Evolutionary conservation across 371 early-diverging fungal genomes (phyloP).

Genomic region (Batrachochytrium dendrobatidis): DNA sequence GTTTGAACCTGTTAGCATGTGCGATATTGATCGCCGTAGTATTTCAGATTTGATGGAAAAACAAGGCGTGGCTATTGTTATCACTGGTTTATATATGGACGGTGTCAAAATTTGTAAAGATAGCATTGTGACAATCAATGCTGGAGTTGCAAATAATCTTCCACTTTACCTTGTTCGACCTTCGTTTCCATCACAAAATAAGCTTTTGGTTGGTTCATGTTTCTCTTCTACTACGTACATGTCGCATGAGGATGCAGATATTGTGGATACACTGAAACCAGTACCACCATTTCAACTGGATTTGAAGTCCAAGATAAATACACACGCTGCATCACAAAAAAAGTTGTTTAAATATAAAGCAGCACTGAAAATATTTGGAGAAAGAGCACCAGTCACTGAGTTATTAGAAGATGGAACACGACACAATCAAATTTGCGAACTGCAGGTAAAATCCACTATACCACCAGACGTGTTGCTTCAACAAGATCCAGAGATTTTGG

Average conservation of each 20-base stretch:
- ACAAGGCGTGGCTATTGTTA: neutral
- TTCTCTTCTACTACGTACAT: neutral
- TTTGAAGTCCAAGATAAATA: neutral
- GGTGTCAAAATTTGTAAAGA: neutral
- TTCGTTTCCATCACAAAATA: neutral
- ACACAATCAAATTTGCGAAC: neutral
- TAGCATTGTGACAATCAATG: neutral
- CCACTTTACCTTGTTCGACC: conserved; percentile 1
- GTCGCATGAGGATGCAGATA: neutral
- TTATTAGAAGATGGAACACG: conserved; percentile 3
- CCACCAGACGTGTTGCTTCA: neutral
- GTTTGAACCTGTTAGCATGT: neutral
- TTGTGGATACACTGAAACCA: neutral
- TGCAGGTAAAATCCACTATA: neutral
- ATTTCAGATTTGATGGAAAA: neutral
- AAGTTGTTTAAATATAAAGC: neutral
- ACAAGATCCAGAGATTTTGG: neutral
- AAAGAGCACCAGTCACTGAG: neutral
- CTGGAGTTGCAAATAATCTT: neutral
- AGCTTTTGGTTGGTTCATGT: neutral
- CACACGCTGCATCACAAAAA: neutral
- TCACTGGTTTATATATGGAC: neutral
- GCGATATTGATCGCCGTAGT: neutral
- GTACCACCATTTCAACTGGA: neutral
- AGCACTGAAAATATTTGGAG: neutral